Conservation (phyloP, 2,329 filamentous ascomycete species). For the Atkinsonella texensis region DNA sequence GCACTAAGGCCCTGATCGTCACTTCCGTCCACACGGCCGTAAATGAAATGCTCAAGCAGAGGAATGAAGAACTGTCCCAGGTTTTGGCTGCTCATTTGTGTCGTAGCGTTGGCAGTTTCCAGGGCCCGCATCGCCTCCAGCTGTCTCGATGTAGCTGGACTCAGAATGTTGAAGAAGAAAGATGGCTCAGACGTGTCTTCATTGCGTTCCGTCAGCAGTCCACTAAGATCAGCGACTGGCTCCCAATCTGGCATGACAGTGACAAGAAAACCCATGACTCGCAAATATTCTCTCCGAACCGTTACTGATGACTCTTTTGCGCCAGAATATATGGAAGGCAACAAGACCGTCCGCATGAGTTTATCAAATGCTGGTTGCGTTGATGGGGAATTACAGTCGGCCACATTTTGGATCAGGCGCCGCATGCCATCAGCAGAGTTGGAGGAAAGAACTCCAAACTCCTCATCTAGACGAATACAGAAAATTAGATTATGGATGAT, state of each 20-base stretch:
- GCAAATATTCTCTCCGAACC: conserved; percentile 70
- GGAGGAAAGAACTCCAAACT: conserved; percentile 67
- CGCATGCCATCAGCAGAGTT: conserved; percentile 76
- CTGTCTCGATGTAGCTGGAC: conserved; percentile 78
- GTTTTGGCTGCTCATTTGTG: conserved; percentile 61
- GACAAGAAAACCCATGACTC: conserved; percentile 68
- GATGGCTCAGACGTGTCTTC: conserved; percentile 56
- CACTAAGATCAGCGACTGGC: conserved; percentile 60
- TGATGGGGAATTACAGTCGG: conserved; percentile 25
- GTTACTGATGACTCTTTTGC: conserved; percentile 70
- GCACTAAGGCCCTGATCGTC: conserved; percentile 82
- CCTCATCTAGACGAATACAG: conserved; percentile 74
- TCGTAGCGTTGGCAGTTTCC: conserved; percentile 51
- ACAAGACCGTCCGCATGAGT: conserved; percentile 51
- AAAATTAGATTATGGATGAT: conserved; percentile 82
- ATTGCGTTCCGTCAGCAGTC: conserved; percentile 47
- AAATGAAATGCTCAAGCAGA: conserved; percentile 86
- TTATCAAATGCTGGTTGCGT: conserved; percentile 34
- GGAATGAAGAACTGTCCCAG: conserved; percentile 81
- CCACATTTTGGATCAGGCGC: conserved; percentile 58
- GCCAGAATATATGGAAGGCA: conserved; percentile 67
- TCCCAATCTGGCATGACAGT: conserved; percentile 57
- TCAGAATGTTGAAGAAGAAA: conserved; percentile 88
- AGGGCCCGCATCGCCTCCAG: conserved; percentile 72
- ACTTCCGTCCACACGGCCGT: conserved; percentile 57